Percentiles rank a stretch among this genome's conserved stretches.
phyloP scores from a whole-genome alignment of 169 alveolate genomes.

The Eimeria praecox region DNA sequence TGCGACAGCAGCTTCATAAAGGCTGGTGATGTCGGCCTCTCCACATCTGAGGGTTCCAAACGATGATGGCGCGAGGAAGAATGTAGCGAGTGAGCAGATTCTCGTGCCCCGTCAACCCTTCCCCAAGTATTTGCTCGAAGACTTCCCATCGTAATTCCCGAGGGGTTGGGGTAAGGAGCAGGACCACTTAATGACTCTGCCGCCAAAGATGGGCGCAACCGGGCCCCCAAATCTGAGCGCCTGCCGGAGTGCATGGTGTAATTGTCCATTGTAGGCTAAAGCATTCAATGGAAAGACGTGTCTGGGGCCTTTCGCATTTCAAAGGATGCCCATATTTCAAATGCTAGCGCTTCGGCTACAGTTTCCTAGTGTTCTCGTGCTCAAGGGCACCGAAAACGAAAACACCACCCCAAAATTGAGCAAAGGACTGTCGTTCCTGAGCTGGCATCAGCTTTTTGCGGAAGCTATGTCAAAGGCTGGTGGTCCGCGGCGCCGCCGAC shows the following conservation, averaged over 20 bases:
- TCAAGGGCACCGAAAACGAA: not conserved
- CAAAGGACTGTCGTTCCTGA: not conserved
- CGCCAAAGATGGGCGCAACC: conserved; percentile 39
- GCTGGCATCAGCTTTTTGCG: not conserved
- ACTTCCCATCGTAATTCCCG: no score
- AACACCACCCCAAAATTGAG: not conserved
- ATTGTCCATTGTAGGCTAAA: not conserved
- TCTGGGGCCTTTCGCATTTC: conserved; percentile 2
- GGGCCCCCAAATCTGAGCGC: not conserved
- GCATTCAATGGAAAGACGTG: not conserved
- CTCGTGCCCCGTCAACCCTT: not conserved
- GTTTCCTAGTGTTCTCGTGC: not conserved
- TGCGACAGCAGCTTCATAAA: conserved; percentile 56
- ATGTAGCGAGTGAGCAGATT: not conserved
- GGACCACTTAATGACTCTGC: not conserved
- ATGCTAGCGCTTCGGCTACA: not conserved
- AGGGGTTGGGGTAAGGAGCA: not conserved
- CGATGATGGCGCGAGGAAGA: conserved; percentile 4
- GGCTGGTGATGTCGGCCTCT: conserved; percentile 61
- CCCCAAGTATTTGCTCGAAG: not conserved
- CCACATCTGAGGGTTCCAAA: not conserved
- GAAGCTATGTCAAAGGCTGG: not conserved
- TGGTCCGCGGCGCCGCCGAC: conserved; percentile 13
- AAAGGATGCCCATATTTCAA: not conserved
- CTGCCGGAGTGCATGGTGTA: not conserved